A percentile compares a stretch with the other conserved stretches of the same genome.
These are phyloP conservation scores for Colletotrichum kahawae DNA, from an alignment of 2,329 filamentous ascomycete genomes.

Conservation along the genomic window DNA sequence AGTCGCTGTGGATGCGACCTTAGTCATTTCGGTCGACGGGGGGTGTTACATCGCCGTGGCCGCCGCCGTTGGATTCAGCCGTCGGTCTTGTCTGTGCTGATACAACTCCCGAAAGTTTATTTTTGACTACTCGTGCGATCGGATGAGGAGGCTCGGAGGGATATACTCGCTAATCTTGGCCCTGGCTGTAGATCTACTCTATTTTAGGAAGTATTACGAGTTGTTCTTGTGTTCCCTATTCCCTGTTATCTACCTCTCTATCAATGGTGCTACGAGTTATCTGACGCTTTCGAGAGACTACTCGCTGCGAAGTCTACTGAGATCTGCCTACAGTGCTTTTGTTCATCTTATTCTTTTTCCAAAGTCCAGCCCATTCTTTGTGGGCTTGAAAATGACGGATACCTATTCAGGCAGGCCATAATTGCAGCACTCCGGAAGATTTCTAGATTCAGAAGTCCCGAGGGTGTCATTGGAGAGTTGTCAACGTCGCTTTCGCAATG, in stretches of 20 bases:
- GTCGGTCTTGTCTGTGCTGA: background rate
- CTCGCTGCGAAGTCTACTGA: background rate
- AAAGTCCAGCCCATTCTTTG: background rate
- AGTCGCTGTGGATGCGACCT: background rate
- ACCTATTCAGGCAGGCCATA: background rate
- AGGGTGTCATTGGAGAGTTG: background rate
- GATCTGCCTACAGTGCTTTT: background rate
- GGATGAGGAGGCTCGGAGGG: background rate
- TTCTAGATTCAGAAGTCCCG: background rate
- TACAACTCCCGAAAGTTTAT: background rate
- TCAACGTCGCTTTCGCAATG: background rate
- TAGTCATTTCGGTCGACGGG: background rate
- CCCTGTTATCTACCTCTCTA: background rate
- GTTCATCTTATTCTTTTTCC: accelerated
- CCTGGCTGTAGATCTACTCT: background rate
- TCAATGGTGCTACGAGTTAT: background rate
- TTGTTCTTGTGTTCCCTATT: background rate
- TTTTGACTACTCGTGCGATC: background rate
- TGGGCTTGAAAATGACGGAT: background rate
- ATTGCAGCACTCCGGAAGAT: background rate
- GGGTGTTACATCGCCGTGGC: background rate
- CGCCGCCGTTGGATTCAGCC: background rate
- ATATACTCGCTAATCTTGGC: background rate
- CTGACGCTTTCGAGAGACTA: background rate
- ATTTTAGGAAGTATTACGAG: background rate